phyloP scores from a whole-genome alignment of 2,329 filamentous ascomycete species.

The Didymella sp. region DNA sequence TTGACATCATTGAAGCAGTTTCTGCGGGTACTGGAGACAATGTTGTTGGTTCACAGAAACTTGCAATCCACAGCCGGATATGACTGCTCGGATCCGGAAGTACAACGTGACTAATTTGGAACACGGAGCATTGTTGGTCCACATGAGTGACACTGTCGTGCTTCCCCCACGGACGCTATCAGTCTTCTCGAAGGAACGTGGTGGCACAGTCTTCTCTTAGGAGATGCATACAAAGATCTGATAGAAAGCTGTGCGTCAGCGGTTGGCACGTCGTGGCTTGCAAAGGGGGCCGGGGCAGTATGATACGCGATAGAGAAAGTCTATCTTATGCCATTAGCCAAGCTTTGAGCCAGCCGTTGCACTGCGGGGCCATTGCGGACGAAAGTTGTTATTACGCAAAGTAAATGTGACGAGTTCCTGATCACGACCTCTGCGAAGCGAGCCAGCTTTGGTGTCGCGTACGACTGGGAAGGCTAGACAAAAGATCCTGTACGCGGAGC shows the following conservation, averaged over 20 bases:
- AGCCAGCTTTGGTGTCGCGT: not conserved
- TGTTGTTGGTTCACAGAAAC: not conserved
- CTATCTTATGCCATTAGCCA: not conserved
- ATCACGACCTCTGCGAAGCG: not conserved
- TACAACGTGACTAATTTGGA: not conserved
- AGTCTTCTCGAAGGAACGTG: conserved; percentile 2
- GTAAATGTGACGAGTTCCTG: not conserved
- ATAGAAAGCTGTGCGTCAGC: not conserved
- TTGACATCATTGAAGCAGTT: not conserved
- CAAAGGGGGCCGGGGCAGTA: conserved; percentile 1
- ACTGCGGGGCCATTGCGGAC: not conserved
- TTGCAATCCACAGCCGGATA: not conserved
- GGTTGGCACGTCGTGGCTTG: conserved; percentile 7
- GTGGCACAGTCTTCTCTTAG: not conserved
- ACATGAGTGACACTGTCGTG: not conserved
- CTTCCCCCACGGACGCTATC: not conserved
- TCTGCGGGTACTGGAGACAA: not conserved
- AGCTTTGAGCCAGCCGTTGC: not conserved
- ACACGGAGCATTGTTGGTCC: not conserved
- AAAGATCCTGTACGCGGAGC: not conserved
- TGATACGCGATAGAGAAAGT: not conserved
- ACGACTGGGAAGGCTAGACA: not conserved
- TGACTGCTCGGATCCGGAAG: not conserved
- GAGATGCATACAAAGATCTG: not conserved
- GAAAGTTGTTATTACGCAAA: not conserved